These are phyloP conservation scores for Exutisphaerella laricina DNA, from an alignment of 2,329 filamentous ascomycete species.

Conservation along the genomic window DNA sequence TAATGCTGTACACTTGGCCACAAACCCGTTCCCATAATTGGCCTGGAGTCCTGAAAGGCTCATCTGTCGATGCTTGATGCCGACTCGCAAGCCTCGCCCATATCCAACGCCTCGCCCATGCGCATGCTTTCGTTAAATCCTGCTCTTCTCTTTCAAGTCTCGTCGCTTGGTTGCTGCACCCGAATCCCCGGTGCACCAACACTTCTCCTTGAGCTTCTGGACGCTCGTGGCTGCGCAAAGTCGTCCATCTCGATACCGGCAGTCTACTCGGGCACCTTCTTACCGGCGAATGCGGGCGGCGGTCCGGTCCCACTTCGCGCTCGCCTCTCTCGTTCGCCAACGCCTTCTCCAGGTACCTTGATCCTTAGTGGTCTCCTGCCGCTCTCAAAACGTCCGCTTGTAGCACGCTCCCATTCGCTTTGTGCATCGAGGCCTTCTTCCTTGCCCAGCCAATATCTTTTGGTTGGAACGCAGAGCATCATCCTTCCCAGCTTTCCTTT, in stretches of 20 bases:
- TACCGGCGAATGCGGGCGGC: slow-evolving; percentile 24
- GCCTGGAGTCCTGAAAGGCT: not conserved
- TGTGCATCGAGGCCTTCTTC: slow-evolving; percentile 53
- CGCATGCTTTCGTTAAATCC: not conserved
- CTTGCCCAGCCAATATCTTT: slow-evolving; percentile 72
- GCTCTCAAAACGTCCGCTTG: slow-evolving; percentile 55
- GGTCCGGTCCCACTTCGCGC: slow-evolving; percentile 58
- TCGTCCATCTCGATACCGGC: not conserved
- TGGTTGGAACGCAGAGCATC: slow-evolving; percentile 65
- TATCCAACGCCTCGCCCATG: slow-evolving; percentile 6
- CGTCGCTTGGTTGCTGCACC: not conserved
- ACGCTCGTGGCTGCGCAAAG: not conserved
- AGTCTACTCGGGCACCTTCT: slow-evolving; percentile 15
- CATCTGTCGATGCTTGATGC: not conserved
- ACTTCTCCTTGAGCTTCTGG: not conserved
- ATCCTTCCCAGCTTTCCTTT: slow-evolving; percentile 69
- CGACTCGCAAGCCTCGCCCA: not conserved
- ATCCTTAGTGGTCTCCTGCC: slow-evolving; percentile 34
- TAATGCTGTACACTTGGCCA: slow-evolving; percentile 7
- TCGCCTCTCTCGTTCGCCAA: slow-evolving; percentile 55
- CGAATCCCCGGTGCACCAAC: not conserved
- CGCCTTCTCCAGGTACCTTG: slow-evolving; percentile 40
- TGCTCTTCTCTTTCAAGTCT: not conserved
- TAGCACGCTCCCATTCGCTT: slow-evolving; percentile 62
- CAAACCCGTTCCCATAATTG: not conserved